Percentiles rank a stretch among this genome's conserved stretches.
Conservation (phyloP, 169 alveolate genomes). For the Plasmodium fragile region DNA sequence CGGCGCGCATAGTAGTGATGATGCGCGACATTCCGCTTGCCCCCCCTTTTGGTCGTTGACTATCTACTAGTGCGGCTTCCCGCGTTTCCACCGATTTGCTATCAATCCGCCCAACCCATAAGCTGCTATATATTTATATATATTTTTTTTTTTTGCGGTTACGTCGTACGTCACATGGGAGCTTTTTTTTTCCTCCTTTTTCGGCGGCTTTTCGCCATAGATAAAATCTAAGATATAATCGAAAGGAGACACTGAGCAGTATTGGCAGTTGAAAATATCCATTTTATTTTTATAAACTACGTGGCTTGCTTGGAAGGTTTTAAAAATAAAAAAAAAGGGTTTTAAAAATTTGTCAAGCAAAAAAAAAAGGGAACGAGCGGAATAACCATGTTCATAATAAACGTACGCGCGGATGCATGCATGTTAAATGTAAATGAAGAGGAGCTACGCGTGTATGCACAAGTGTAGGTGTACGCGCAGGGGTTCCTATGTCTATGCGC, state of each 20-base stretch:
- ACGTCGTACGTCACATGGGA: conserved; percentile 74
- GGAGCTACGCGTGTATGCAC: background rate
- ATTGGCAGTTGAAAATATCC: conserved; percentile 75
- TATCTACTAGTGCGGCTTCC: background rate
- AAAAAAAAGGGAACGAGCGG: conserved; percentile 16
- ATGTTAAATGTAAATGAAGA: background rate
- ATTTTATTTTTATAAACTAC: conserved; percentile 25
- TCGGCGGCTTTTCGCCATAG: conserved; percentile 61
- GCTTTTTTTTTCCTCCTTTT: conserved; percentile 71
- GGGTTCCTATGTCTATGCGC: conserved; percentile 4
- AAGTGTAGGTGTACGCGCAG: background rate
- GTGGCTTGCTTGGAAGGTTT: background rate
- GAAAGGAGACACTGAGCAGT: conserved; percentile 71
- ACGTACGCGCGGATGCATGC: background rate
- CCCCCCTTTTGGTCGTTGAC: background rate
- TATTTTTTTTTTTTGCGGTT: conserved; percentile 17
- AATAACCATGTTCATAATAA: conserved; percentile 12
- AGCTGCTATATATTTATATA: background rate
- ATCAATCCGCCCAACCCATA: background rate
- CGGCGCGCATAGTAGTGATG: background rate
- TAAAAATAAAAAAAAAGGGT: conserved; percentile 11
- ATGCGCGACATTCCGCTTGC: background rate
- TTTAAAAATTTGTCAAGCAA: conserved; percentile 15
- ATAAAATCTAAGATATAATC: conserved; percentile 63
- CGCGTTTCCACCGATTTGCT: background rate